Evolutionary conservation across 106 monocot genomes (phyloP).

Genomic region (Posidonia australis): DNA sequence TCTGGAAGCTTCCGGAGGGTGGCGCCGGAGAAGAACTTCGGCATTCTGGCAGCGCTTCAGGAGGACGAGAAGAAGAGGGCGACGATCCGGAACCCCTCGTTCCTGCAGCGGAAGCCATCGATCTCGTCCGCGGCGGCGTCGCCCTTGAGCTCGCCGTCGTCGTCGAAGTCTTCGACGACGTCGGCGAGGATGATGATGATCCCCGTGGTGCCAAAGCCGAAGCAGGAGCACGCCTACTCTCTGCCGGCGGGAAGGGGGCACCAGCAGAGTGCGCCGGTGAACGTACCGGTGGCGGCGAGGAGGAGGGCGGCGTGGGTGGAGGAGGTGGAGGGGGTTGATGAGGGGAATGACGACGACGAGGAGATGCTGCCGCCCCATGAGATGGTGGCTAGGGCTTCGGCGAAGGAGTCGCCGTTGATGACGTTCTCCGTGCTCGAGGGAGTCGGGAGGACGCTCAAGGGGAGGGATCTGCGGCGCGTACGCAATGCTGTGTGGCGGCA

Average conservation of each 20-base stretch:
- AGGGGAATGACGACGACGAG: constrained; percentile 25
- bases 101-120: constrained; percentile 25
- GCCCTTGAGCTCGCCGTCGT: constrained; percentile 9
- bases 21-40: not conserved
- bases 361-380: constrained; percentile 79
- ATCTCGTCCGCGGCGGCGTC: constrained; percentile 22
- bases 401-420: constrained; percentile 40
- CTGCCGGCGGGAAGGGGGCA: constrained; percentile 12
- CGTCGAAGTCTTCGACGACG: constrained; percentile 26
- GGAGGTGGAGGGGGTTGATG: constrained; percentile 8
- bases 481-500: constrained; percentile 61
- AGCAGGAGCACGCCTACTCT: constrained; percentile 8
- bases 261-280: constrained; percentile 63
- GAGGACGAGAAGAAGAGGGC: constrained; percentile 7
- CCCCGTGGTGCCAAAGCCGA: constrained; percentile 28
- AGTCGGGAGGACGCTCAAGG: constrained; percentile 70
- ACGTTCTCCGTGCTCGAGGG: constrained; percentile 80
- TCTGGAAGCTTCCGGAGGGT: not conserved
- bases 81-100: not conserved
- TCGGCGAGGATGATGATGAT: constrained; percentile 27
- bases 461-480: constrained; percentile 57
- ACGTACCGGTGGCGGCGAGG: constrained; percentile 38
- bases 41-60: constrained; percentile 4
- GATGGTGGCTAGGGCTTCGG: constrained; percentile 54
- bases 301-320: constrained; percentile 10